Base-by-base conservation (phyloP, 805 yeast species). In the Hanseniaspora guilliermondii region DNA sequence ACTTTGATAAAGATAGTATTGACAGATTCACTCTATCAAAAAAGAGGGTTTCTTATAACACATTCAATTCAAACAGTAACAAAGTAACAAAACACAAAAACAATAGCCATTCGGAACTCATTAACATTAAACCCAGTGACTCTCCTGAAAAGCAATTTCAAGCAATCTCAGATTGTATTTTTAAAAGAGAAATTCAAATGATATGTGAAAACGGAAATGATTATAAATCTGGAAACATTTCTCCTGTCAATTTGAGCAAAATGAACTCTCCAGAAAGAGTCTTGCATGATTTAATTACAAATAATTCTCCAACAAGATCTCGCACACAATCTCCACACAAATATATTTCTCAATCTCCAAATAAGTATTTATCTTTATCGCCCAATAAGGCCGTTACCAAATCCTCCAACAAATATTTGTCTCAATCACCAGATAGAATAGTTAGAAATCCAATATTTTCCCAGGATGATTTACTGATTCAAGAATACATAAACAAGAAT, bases 71-170 rank as follows among this genome's bases (percentile, higher is more conserved):
- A 42, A 42, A 17, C 21, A 27, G 21, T 17, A 42, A 42, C 16
- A 42, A 42, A 27, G n/a, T 25, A 11, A 42, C 19, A 25, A 42
- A 42, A 27, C 32, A 42, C 16, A 14, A 42, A 25, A 25, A 42
- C 14, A 25, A 17, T 12, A 32, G 17, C 27, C 25, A 32, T n/a
- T 30, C 36, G 11, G 22, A 44, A 19, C 11, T 30, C 3, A 9
- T 44, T 8, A 32, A 32, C 8, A 44, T 52, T 3, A 52, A 52
- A 25, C 38, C 55, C 4, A 42, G 47, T 37, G 55, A 52, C 24
- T n/a, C 16, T 17, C 55, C 55, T 36, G 55, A 52, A 52, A 52
- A 42, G n/a, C 55, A 52, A 22, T 33, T 52, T 16, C 42, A 52
- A 44, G 33, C 40, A 6, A 44, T 52, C 5, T 42, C 47, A 12